Evolutionary conservation across 176 grass and related monocot genomes (phyloP).

Genomic region (Aegilops speltoides): DNA sequence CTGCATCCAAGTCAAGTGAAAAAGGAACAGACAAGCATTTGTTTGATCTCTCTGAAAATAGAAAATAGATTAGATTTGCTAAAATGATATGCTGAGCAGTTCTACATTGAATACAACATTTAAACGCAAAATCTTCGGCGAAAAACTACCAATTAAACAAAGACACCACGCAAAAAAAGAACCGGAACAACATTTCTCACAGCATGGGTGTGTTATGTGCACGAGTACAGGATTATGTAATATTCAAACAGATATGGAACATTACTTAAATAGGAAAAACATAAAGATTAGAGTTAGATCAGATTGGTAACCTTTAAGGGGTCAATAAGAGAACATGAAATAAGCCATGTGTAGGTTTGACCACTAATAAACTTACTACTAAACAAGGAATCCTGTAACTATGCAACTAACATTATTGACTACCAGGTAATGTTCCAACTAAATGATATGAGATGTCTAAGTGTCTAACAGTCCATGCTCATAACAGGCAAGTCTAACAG

Average conservation of each 20-base stretch:
- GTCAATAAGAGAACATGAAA: background rate
- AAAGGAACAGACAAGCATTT: slow-evolving; percentile 22
- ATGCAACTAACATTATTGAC: slow-evolving; percentile 3
- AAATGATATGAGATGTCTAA: background rate
- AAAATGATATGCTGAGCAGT: background rate
- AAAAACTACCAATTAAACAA: slow-evolving; percentile 1
- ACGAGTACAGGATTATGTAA: background rate
- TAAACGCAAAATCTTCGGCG: background rate
- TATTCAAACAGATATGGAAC: background rate
- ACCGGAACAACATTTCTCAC: background rate
- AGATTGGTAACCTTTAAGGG: background rate
- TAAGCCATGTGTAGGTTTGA: slow-evolving; percentile 7
- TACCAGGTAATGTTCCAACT: background rate
- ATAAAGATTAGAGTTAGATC: background rate
- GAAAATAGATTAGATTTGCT: slow-evolving; percentile 22
- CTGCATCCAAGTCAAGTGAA: slow-evolving; percentile 38
- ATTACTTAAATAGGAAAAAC: background rate
- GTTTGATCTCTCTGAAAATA: slow-evolving; percentile 47
- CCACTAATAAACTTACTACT: background rate
- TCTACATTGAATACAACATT: slow-evolving; percentile 20
- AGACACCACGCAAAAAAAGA: slow-evolving; percentile 7
- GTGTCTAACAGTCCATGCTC: background rate
- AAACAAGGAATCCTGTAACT: slow-evolving; percentile 8
- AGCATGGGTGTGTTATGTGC: background rate
- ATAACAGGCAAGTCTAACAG: slow-evolving; percentile 23